phyloP scores from a whole-genome alignment of 371 early-diverging fungal species.

The Syncephalis fuscata region DNA sequence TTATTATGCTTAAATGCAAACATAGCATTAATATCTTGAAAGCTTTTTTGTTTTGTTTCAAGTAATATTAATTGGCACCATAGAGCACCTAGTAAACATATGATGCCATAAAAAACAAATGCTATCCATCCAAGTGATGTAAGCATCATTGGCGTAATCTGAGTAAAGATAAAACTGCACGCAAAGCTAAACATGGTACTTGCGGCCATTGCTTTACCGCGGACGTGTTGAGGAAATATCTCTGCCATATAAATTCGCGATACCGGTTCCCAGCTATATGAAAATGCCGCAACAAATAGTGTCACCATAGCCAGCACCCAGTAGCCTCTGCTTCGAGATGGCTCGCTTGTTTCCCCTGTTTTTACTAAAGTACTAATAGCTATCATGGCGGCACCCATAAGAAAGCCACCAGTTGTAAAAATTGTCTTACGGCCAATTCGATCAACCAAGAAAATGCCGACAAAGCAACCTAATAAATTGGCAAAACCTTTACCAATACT shows the following conservation, averaged over 20 bases:
- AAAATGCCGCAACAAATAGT: conserved; percentile 54
- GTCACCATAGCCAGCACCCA: conserved; percentile 47
- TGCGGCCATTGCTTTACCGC: conserved; percentile 69
- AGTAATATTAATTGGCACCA: conserved; percentile 58
- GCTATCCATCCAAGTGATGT: conserved; percentile 10
- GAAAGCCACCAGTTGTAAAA: conserved; percentile 26
- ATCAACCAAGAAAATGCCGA: conserved; percentile 58
- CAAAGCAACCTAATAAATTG: conserved; percentile 48
- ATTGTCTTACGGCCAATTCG: conserved; percentile 43
- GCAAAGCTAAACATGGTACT: conserved; percentile 84
- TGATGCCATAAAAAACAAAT: conserved; percentile 46
- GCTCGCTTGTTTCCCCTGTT: not conserved
- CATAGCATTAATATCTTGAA: conserved; percentile 58
- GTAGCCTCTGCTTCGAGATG: conserved; percentile 21
- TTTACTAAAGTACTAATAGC: conserved; percentile 21
- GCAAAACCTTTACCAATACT: conserved; percentile 54
- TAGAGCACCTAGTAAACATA: conserved; percentile 30
- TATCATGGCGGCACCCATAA: conserved; percentile 30
- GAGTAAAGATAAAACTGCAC: conserved; percentile 49
- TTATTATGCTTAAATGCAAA: no score
- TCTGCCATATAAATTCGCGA: conserved; percentile 91
- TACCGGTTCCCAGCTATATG: conserved; percentile 77
- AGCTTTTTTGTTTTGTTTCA: conserved; percentile 62
- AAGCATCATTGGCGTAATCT: conserved; percentile 42
- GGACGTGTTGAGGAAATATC: conserved; percentile 28